These are phyloP conservation scores for Porcisia hertigi DNA, from an alignment of 208 protist species.

Conservation along the genomic window DNA sequence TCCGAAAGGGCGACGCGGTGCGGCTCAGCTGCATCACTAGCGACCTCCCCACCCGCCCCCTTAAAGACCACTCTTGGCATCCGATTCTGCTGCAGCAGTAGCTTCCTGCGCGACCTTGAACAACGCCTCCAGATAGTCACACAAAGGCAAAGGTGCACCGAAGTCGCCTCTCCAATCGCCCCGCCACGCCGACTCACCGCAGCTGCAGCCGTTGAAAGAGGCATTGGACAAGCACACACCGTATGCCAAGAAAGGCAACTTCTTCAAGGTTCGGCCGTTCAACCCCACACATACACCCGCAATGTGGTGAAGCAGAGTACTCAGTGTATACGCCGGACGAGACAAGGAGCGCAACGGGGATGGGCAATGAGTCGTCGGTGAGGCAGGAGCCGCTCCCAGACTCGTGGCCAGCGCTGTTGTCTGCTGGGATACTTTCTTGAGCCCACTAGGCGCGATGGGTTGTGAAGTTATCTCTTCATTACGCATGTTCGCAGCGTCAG, in stretches of 20 bases:
- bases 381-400: not conserved
- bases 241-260: constrained; percentile 91
- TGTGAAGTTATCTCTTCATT: not conserved
- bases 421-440: not conserved
- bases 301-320: constrained; percentile 25
- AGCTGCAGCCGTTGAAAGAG: not conserved
- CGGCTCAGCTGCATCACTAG: not conserved
- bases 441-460: not conserved
- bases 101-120: constrained; percentile 11
- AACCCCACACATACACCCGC: constrained; percentile 62
- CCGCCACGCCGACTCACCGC: not conserved
- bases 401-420: not conserved
- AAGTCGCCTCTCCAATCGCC: not conserved
- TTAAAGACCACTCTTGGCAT: not conserved
- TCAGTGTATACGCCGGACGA: not conserved
- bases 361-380: not conserved
- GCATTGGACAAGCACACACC: constrained; percentile 27
- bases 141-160: not conserved
- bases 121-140: constrained; percentile 19
- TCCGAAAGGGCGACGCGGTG: not conserved
- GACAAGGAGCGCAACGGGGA: not conserved
- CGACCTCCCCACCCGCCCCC: not conserved
- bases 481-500: not conserved
- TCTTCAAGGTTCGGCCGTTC: constrained; percentile 91
- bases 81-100: not conserved